Evolutionary conservation across 805 yeast species (phyloP).

Genomic region (Clavispora vitiphila): DNA sequence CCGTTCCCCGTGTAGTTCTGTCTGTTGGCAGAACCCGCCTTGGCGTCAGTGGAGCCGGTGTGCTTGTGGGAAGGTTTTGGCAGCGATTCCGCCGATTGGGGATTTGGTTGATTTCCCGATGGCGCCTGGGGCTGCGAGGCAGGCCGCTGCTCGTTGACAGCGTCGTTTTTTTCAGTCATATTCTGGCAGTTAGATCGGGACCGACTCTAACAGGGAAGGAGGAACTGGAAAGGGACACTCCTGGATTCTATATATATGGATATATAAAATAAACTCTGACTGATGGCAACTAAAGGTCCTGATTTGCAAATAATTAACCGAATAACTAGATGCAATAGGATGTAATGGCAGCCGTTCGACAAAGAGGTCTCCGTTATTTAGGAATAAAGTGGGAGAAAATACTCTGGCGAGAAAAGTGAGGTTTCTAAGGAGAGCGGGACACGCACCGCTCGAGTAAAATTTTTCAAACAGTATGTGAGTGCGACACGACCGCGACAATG

Average conservation of each 20-base stretch:
- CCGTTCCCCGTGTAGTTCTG: conserved; percentile 7
- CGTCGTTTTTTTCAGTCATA: neutral
- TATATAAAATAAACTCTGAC: neutral
- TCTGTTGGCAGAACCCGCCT: neutral
- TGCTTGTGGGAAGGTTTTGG: neutral
- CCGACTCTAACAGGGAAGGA: neutral
- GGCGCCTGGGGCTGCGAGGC: neutral
- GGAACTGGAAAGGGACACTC: neutral
- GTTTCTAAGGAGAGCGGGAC: neutral
- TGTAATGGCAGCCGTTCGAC: neutral
- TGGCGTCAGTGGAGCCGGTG: conserved; percentile 1
- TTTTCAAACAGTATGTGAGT: conserved; percentile 1
- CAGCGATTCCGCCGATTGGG: neutral
- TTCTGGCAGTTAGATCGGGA: neutral
- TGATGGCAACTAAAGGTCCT: conserved; percentile 4
- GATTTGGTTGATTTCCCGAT: neutral
- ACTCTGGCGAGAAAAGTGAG: conserved; percentile 1
- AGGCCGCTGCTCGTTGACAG: neutral
- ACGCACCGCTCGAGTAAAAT: neutral
- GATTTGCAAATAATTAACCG: conserved; percentile 7
- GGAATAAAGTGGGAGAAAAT: neutral
- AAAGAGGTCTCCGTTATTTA: conserved; percentile 1
- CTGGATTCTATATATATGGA: neutral
- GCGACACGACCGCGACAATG: conserved; percentile 1
- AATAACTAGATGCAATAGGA: conserved; percentile 11